Evolutionary conservation across 2,329 filamentous ascomycete species (phyloP).

Genomic region (Diaporthe ampelina): DNA sequence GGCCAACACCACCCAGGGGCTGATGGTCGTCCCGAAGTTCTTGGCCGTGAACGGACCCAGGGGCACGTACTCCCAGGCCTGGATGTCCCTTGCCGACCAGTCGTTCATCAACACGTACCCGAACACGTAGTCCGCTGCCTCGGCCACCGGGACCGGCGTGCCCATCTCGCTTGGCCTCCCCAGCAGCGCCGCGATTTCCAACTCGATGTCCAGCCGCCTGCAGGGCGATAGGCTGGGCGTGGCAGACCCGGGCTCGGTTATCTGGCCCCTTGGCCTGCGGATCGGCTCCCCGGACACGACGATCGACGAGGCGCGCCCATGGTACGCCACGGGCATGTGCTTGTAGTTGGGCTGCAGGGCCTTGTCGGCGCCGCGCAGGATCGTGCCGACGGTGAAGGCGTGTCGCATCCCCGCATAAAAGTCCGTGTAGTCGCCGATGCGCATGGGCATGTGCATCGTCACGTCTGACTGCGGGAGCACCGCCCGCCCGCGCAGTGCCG

Average conservation of each 20-base stretch:
- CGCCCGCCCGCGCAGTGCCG: conserved; percentile 48
- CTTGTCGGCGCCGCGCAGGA: conserved; percentile 82
- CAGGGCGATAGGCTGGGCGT: conserved; percentile 71
- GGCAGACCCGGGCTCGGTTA: conserved; percentile 65
- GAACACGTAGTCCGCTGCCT: conserved; percentile 81
- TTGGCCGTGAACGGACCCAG: conserved; percentile 75
- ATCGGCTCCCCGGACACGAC: conserved; percentile 82
- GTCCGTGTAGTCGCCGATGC: conserved; percentile 87
- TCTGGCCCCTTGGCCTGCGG: conserved; percentile 80
- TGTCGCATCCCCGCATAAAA: conserved; percentile 87
- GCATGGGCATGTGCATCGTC: conserved; percentile 80
- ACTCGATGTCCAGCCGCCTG: conserved; percentile 78
- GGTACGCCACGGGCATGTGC: conserved; percentile 85
- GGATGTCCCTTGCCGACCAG: conserved; percentile 74
- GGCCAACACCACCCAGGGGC: conserved; percentile 73
- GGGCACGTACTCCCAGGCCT: conserved; percentile 72
- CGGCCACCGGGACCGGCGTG: conserved; percentile 72
- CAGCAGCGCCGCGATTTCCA: conserved; percentile 85
- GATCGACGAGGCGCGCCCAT: conserved; percentile 82
- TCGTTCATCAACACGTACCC: conserved; percentile 77
- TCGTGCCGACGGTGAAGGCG: conserved; percentile 76
- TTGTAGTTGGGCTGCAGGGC: conserved; percentile 87
- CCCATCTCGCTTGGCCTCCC: conserved; percentile 77
- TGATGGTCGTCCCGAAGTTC: conserved; percentile 71
- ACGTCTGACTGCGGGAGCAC: conserved; percentile 59